These are phyloP conservation scores for Pleoardoris graminearum DNA, from an alignment of 2,329 filamentous ascomycete species.

Conservation along the genomic window DNA sequence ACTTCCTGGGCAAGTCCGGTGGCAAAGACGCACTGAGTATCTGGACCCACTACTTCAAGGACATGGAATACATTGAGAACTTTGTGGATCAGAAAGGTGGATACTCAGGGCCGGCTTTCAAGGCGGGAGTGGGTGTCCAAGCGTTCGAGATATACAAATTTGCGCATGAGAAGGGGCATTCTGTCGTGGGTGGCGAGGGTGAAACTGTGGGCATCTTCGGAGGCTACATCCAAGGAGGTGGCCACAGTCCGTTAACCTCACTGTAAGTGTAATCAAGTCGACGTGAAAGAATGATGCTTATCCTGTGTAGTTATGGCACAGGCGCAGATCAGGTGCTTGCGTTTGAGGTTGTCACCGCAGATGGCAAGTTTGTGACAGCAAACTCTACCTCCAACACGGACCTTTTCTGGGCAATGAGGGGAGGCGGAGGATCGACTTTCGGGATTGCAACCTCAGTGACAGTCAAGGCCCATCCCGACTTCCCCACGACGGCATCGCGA, in stretches of 20 bases:
- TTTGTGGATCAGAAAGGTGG: slow-evolving; percentile 35
- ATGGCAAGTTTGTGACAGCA: slow-evolving; percentile 35
- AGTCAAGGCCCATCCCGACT: slow-evolving; percentile 40
- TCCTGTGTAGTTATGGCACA: slow-evolving; percentile 39
- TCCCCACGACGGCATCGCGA: slow-evolving; percentile 35
- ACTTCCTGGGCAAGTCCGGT: slow-evolving; percentile 42
- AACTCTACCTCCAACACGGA: slow-evolving; percentile 37
- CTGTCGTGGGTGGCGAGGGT: slow-evolving; percentile 57
- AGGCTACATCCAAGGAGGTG: slow-evolving; percentile 54
- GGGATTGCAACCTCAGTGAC: slow-evolving; percentile 40
- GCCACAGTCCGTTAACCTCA: slow-evolving; percentile 57
- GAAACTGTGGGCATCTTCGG: slow-evolving; percentile 56
- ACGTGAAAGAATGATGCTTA: slow-evolving; percentile 26
- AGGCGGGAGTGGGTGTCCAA: slow-evolving; percentile 59
- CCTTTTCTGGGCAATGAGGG: slow-evolving; percentile 44
- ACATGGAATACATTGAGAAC: slow-evolving; percentile 39
- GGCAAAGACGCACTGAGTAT: slow-evolving; percentile 42
- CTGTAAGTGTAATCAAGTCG: slow-evolving; percentile 30
- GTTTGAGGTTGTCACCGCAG: slow-evolving; percentile 30
- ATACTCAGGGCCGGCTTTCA: slow-evolving; percentile 56
- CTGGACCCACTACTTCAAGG: slow-evolving; percentile 45
- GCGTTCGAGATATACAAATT: slow-evolving; percentile 58
- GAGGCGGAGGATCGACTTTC: slow-evolving; percentile 41
- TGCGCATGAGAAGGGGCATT: slow-evolving; percentile 52
- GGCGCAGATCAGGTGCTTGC: slow-evolving; percentile 44